These are phyloP conservation scores for Trichoderma arundinaceum DNA, from an alignment of 2,329 filamentous ascomycete species.

Conservation along the genomic window DNA sequence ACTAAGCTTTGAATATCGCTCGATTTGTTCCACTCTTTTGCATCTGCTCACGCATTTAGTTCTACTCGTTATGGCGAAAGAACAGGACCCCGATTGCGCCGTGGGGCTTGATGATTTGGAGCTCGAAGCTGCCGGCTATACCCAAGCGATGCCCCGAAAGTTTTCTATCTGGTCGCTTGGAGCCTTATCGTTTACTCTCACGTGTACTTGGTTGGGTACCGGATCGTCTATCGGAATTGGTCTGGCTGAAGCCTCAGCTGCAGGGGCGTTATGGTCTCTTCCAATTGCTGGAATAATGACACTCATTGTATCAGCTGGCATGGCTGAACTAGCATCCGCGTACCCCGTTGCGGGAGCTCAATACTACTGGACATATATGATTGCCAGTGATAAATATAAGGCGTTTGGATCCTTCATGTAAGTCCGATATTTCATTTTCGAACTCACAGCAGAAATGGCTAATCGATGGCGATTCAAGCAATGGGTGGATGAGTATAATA, in stretches of 20 bases:
- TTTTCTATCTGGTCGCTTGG: slow-evolving; percentile 40
- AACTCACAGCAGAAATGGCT: no score
- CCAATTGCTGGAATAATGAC: slow-evolving; percentile 40
- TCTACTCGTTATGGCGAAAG: background rate
- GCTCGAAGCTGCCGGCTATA: slow-evolving; percentile 42
- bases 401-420: slow-evolving; percentile 38
- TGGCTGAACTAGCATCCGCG: slow-evolving; percentile 39
- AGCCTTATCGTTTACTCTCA: slow-evolving; percentile 41
- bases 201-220: slow-evolving; percentile 42
- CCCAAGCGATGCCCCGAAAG: slow-evolving; percentile 41
- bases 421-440: background rate
- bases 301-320: slow-evolving; percentile 38
- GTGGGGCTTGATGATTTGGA: slow-evolving; percentile 38
- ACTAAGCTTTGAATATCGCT: no score
- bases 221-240: slow-evolving; percentile 41
- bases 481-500: no score
- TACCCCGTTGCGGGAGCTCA: slow-evolving; percentile 40
- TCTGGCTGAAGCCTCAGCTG: slow-evolving; percentile 38
- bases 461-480: no score
- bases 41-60: no score
- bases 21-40: no score
- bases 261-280: slow-evolving; percentile 40
- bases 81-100: background rate
- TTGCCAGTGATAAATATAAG: slow-evolving; percentile 36
- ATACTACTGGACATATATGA: slow-evolving; percentile 41